These are phyloP conservation scores for Kodamaea restingae DNA, from an alignment of 805 yeast genomes.

Conservation along the genomic window DNA sequence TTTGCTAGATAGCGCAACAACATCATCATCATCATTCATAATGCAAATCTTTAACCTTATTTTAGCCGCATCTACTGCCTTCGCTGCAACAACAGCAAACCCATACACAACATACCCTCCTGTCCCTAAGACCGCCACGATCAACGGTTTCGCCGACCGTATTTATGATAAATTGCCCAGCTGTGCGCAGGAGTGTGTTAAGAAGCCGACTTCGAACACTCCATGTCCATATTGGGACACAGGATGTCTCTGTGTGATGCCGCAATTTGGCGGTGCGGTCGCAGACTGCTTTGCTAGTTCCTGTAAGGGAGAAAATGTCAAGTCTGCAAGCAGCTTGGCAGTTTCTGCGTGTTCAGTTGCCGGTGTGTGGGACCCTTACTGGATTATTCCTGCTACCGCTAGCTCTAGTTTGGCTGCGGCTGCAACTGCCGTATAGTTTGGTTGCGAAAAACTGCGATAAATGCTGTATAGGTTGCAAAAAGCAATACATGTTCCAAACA, in stretches of 20 bases:
- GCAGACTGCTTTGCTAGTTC: too few species aligned
- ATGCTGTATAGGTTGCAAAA: slow-evolving; percentile 2
- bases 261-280: slow-evolving; percentile 23
- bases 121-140: slow-evolving; percentile 36
- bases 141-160: slow-evolving; percentile 40
- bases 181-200: slow-evolving; percentile 35
- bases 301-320: too few species aligned
- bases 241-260: slow-evolving; percentile 41
- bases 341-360: slow-evolving; percentile 34
- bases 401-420: not conserved
- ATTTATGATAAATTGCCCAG: slow-evolving; percentile 29
- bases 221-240: slow-evolving; percentile 45
- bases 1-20: too few species aligned
- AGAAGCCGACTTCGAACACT: slow-evolving; percentile 26
- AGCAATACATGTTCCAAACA: too few species aligned
- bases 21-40: too few species aligned
- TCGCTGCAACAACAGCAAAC: too few species aligned
- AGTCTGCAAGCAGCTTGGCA: slow-evolving; percentile 1
- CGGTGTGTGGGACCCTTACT: slow-evolving; percentile 31
- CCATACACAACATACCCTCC: too few species aligned
- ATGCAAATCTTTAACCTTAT: too few species aligned
- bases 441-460: too few species aligned
- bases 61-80: too few species aligned
- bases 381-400: slow-evolving; percentile 24
- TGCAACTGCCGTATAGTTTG: slow-evolving; percentile 1